phyloP scores from a whole-genome alignment of 1,284 basidiomycete genomes.

The Malassezia equina region DNA sequence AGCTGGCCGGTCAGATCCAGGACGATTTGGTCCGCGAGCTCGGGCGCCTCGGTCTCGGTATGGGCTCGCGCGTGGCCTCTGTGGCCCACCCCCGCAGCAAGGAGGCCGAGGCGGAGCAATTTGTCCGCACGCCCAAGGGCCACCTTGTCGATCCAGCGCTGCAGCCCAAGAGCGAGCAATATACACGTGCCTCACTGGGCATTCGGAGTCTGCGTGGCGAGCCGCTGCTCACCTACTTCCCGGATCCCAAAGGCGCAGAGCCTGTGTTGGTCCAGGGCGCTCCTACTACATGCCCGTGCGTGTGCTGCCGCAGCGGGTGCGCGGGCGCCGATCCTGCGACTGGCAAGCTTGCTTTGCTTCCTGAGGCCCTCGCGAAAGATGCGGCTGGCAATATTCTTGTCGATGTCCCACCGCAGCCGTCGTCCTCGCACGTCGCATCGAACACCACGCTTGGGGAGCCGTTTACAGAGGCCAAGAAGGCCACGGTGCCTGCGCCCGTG shows the following conservation, averaged over 20 bases:
- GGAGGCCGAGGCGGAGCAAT: conserved; percentile 16
- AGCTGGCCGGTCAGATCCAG: conserved; percentile 13
- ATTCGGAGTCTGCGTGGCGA: conserved; percentile 18
- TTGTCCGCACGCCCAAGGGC: conserved; percentile 1
- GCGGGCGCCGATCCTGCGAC: conserved; percentile 13
- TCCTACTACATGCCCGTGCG: conserved; percentile 13
- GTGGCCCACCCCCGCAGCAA: conserved; percentile 16
- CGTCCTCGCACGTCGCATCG: background rate
- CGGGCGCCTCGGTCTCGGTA: conserved; percentile 3
- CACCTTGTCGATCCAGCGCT: conserved; percentile 8
- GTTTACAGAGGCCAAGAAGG: conserved; percentile 3
- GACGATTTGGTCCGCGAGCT: conserved; percentile 14
- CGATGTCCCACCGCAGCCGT: background rate
- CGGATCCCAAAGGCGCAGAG: conserved; percentile 3
- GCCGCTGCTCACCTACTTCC: conserved; percentile 15
- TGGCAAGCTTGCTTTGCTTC: conserved; percentile 1
- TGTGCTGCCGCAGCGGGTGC: conserved; percentile 15
- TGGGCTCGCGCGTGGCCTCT: conserved; percentile 10
- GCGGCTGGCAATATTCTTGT: background rate
- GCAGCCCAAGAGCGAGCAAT: background rate
- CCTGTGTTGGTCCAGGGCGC: background rate
- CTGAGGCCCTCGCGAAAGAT: conserved; percentile 8
- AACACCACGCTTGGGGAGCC: conserved; percentile 7
- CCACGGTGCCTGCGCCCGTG: background rate
- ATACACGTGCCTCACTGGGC: conserved; percentile 1